Evolutionary conservation across 192 early-diverging fungal species (phyloP).

Genomic region (Chytriomyces sp.): DNA sequence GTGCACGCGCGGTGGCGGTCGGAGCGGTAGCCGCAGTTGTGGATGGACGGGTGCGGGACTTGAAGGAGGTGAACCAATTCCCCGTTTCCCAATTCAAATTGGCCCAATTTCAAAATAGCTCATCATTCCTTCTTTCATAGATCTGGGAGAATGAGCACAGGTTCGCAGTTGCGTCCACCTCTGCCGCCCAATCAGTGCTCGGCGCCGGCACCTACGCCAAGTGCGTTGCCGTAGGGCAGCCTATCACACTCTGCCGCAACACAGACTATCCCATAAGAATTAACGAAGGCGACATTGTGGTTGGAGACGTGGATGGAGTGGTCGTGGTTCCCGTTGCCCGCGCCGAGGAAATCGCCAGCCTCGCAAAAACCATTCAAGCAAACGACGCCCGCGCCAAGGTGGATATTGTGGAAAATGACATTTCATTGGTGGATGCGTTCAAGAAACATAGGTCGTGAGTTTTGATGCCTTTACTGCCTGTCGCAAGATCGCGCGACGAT

Average conservation of each 20-base stretch:
- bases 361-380: conserved; percentile 22
- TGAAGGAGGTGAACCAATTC: conserved; percentile 34
- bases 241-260: conserved; percentile 31
- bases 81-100: background rate
- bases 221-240: conserved; percentile 33
- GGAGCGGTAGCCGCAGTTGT: conserved; percentile 47
- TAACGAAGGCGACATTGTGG: conserved; percentile 46
- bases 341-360: conserved; percentile 24
- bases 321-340: conserved; percentile 45
- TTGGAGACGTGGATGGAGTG: conserved; percentile 55
- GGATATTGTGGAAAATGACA: conserved; percentile 38
- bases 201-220: conserved; percentile 39
- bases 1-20: conserved; percentile 37
- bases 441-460: conserved; percentile 35
- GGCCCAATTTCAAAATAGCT: background rate
- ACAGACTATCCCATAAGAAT: conserved; percentile 28
- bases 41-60: conserved; percentile 49
- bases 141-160: conserved; percentile 17
- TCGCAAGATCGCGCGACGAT: too few relatives aligned
- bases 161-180: conserved; percentile 37
- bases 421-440: conserved; percentile 44
- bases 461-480: too few relatives aligned
- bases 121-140: background rate
- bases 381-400: conserved; percentile 42
- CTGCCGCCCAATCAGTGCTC: conserved; percentile 37